phyloP scores from a whole-genome alignment of 208 protist genomes.

The Phytomonas francai region DNA sequence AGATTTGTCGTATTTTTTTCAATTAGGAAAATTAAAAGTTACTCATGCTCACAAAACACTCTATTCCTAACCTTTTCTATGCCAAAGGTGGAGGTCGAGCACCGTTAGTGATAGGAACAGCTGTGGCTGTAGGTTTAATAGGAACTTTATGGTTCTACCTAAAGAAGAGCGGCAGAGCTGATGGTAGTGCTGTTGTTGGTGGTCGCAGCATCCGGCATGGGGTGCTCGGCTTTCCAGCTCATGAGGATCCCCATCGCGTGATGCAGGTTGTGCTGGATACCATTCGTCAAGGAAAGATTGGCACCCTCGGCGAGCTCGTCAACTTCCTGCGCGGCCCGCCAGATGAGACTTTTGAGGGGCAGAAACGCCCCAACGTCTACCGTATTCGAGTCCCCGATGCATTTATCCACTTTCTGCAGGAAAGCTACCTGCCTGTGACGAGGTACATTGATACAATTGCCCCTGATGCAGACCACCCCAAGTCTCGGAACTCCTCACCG shows the following conservation, averaged over 20 bases:
- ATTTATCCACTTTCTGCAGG: conserved; percentile 36
- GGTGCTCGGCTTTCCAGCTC: conserved; percentile 16
- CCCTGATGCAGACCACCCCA: background rate
- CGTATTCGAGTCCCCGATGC: conserved; percentile 20
- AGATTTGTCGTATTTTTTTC: conserved; percentile 10
- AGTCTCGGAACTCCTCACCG: conserved; percentile 7
- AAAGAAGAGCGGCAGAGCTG: background rate
- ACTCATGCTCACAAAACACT: background rate
- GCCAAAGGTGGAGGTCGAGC: background rate
- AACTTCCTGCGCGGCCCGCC: conserved; percentile 44
- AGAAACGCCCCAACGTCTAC: conserved; percentile 34
- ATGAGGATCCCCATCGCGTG: conserved; percentile 26
- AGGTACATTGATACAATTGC: background rate
- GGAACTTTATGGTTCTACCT: conserved; percentile 2
- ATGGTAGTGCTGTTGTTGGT: conserved; percentile 8
- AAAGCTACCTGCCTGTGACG: conserved; percentile 32
- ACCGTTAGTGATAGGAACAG: background rate
- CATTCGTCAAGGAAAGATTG: conserved; percentile 26
- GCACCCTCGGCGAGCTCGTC: conserved; percentile 38
- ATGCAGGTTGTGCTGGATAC: conserved; percentile 27
- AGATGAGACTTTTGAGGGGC: conserved; percentile 9
- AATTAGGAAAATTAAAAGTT: background rate
- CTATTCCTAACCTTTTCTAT: background rate
- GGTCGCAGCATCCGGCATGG: conserved; percentile 9
- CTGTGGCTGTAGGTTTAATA: conserved; percentile 6